A percentile compares a stretch with the other conserved stretches of the same genome.
Evolutionary conservation across 2,329 filamentous ascomycete genomes (phyloP).

Genomic region (Trichoderma simmonsii): DNA sequence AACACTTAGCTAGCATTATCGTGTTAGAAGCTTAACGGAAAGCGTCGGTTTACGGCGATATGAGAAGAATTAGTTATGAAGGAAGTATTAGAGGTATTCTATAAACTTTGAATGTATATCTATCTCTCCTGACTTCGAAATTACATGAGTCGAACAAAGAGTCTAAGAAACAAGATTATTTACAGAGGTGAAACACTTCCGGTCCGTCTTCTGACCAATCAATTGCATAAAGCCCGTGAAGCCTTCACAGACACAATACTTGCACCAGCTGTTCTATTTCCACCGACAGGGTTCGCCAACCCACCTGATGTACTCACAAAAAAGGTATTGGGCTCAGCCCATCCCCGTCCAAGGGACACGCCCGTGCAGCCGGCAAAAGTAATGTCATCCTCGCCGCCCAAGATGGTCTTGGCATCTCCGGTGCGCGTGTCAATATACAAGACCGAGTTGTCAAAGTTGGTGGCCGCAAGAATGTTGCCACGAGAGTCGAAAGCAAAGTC

Average conservation of each 20-base stretch:
- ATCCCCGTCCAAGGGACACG: not conserved
- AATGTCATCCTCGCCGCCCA: not conserved
- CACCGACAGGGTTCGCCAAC: not conserved
- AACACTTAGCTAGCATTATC: no score
- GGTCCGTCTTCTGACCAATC: not conserved
- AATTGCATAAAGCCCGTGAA: not conserved
- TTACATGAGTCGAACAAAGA: no score
- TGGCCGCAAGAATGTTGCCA: not conserved
- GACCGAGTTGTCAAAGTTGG: not conserved
- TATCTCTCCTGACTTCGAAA: not conserved
- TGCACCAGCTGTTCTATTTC: not conserved
- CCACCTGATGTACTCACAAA: not conserved
- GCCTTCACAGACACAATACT: not conserved
- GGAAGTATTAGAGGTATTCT: not conserved
- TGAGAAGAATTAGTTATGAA: no score
- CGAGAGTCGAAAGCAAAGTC: not conserved
- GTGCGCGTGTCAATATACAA: constrained; percentile 16
- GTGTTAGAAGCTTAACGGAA: no score
- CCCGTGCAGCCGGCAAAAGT: not conserved
- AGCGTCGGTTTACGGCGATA: no score
- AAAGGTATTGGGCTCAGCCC: not conserved
- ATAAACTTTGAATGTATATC: not conserved
- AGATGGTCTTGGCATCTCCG: not conserved
- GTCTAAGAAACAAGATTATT: no score
- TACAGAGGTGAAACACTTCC: not conserved